Base-by-base conservation (phyloP, 306 rosid genomes). In the Castanopsis chinensis region DNA sequence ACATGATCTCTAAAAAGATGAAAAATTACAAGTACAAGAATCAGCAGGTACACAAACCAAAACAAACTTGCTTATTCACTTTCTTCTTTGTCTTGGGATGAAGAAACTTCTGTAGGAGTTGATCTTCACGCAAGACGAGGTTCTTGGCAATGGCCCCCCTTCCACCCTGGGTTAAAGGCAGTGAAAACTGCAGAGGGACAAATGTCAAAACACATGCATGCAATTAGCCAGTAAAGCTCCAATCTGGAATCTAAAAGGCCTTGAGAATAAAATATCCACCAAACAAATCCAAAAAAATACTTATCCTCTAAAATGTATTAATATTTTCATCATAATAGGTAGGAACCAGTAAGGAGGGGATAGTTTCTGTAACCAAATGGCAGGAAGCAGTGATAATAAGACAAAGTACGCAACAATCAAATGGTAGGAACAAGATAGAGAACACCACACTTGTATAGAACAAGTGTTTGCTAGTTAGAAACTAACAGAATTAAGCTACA, bases 121-220 rank as follows among this genome's bases (percentile, higher is more conserved):
- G 99, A 88, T 96, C 99, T 86, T 96, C 99, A 33, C 99, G 97
- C 78, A 96, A 88, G 80, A 96, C 86, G 58, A 86, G 87, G 79
- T 93, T 93, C 85, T 93, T 93, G 64, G 98, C 79, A 27, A 93
- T 84, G 54, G 97, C 97, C 53, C 90, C 90, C 78, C 99, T 88
- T 82, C 99, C 98, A 45, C 99, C 96, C 78, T 87, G 90, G 57
- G 99, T 98, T 61, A 87, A 77, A 80, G 98, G 99, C 74, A 96
- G 84, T 25, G 99, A 93, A 80, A 90, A 93, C 97, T 95, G 86
- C 84, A 88, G 30, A 79, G 5, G 77, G 65, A 60, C 54, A 82
- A 81, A 74, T 56, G 80, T 79, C 82, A 81, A 76, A 37, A 74
- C 14, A 41, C 63, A 74, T 73, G n/a, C n/a, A 63, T 11, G 4